Conservation (phyloP, 371 early-diverging fungal genomes). For the Mucor ambiguus region DNA sequence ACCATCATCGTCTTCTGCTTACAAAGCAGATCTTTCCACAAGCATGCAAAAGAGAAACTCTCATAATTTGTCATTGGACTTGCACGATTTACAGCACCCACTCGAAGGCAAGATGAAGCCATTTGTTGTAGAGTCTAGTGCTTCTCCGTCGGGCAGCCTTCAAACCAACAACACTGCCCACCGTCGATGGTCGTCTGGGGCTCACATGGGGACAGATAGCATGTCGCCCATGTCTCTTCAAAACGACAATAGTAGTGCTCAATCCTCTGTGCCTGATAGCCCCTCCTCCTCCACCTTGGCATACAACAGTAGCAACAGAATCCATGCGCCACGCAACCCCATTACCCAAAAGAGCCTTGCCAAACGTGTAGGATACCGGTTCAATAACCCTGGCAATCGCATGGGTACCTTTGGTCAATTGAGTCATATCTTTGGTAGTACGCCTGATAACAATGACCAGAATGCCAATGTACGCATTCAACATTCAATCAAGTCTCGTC, state of each 20-base stretch:
- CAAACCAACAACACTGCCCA: not conserved
- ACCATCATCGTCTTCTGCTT: not conserved
- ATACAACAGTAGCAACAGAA: not conserved
- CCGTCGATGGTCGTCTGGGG: slow-evolving; percentile 5
- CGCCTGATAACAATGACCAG: not conserved
- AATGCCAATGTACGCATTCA: slow-evolving; percentile 25
- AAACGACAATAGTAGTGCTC: slow-evolving; percentile 2
- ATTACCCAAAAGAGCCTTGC: slow-evolving; percentile 30
- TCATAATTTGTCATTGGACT: slow-evolving; percentile 15
- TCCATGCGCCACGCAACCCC: slow-evolving; percentile 9
- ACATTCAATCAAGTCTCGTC: slow-evolving; percentile 41
- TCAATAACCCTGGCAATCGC: slow-evolving; percentile 25
- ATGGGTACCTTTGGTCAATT: slow-evolving; percentile 38
- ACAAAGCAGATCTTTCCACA: not conserved
- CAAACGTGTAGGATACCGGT: slow-evolving; percentile 31
- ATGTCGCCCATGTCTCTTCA: slow-evolving; percentile 18
- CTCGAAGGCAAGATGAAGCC: slow-evolving; percentile 10
- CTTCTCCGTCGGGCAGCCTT: not conserved
- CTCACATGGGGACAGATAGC: slow-evolving; percentile 10
- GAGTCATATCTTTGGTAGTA: slow-evolving; percentile 23
- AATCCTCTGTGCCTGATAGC: slow-evolving; percentile 12
- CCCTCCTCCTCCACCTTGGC: not conserved
- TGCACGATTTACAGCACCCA: slow-evolving; percentile 26
- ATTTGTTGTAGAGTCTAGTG: not conserved
- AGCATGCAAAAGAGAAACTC: not conserved